Evolutionary conservation across 495 filamentous ascomycete genomes (phyloP), one percentile per base, ranked within the genome.

Genomic region (Hypoxylon fragiforme): DNA sequence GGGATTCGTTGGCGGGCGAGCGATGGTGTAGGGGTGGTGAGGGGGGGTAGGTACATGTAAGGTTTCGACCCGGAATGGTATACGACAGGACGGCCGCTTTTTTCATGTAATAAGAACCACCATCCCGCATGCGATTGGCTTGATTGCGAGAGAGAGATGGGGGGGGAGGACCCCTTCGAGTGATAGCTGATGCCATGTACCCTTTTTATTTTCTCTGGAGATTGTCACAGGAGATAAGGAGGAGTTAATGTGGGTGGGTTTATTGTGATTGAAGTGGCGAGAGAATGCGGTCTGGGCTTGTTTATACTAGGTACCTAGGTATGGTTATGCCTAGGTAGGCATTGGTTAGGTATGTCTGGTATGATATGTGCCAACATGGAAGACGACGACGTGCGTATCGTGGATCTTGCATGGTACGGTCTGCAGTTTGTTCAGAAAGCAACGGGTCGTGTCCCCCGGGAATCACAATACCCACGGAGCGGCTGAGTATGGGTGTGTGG

Each of bases 91-190:
- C 50, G 39, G 57, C 28, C 14, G 20, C 16, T 14, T 45, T 14
- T 45, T 45, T 55, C 51, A 52, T 52, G 52, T 62, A 55, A 62
- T 54, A 28, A 20, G 52, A 62, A 56, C 58, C 52, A 56, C 58
- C 58, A 48, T 44, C 22, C 41, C 7, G 26, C 34, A 26, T 52
- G 47, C 9, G 13, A 56, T 62, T 62, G 51, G 51, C 41, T 9
- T n/a, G 16, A 7, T 7, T n/a, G n/a, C n/a, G 11, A 0, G 13
- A n/a, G 37, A 35, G 52, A 39, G 41, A 41, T 45, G 14, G 24
- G 35, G 43, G 49, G 44, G 38, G 40, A 39, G 24, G 24, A 9
- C 9, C n/a, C n/a, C n/a, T n/a, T n/a, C n/a, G n/a, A 43, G 12
- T 16, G 15, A 45, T 50, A 21, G 28, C 19, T 50, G 39, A 50